Conservation (phyloP, 768 basidiomycete genomes). For the Russula emetica region DNA sequence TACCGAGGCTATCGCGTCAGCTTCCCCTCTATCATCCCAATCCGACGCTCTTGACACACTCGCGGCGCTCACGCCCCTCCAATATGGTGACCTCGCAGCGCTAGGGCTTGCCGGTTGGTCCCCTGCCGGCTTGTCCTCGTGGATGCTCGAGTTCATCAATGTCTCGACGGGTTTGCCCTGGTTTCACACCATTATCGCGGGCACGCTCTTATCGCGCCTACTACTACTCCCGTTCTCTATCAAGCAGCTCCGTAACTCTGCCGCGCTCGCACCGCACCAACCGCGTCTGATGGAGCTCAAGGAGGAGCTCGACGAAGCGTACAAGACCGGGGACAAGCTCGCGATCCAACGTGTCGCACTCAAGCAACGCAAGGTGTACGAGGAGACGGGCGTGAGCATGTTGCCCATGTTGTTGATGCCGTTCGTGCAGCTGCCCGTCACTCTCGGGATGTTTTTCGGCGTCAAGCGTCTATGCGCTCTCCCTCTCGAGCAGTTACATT, state of each 20-base stretch:
- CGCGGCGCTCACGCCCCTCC: constrained; percentile 43
- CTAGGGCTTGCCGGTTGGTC: constrained; percentile 61
- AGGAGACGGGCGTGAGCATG: constrained; percentile 62
- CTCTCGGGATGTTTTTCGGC: constrained; percentile 80
- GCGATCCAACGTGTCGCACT: constrained; percentile 42
- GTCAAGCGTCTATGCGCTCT: constrained; percentile 64
- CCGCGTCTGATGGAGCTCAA: constrained; percentile 53
- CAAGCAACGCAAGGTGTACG: constrained; percentile 51
- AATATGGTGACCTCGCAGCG: constrained; percentile 68
- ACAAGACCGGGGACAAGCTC: constrained; percentile 37
- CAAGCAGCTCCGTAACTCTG: constrained; percentile 51
- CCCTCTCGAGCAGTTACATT: constrained; percentile 68
- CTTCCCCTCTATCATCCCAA: not conserved
- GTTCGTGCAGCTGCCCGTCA: constrained; percentile 69
- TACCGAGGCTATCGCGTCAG: constrained; percentile 5
- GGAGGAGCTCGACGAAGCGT: constrained; percentile 41
- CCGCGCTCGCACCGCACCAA: constrained; percentile 57
- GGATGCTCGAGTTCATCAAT: constrained; percentile 64
- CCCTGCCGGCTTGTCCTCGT: constrained; percentile 60
- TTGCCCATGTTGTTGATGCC: constrained; percentile 50
- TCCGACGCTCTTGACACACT: constrained; percentile 13
- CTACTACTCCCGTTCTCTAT: constrained; percentile 59
- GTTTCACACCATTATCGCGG: constrained; percentile 76
- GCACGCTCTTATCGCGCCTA: constrained; percentile 57
- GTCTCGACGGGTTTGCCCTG: constrained; percentile 70